A percentile compares a stretch with the other conserved stretches of the same genome.
Conservation (phyloP, 176 grass and related monocot species). For the Metroxylon sagu region DNA sequence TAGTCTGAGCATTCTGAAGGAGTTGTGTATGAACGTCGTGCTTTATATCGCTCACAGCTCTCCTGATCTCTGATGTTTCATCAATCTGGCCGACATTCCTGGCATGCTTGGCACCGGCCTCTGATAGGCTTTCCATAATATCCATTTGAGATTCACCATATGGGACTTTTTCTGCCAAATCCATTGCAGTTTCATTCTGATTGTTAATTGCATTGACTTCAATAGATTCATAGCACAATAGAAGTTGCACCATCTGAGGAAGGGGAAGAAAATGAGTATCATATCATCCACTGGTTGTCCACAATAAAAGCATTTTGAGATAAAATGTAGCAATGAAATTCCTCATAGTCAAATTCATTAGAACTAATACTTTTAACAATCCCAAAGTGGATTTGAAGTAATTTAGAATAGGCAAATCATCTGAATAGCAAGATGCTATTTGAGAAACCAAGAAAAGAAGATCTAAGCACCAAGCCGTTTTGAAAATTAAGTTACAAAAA, state of each 20-base stretch:
- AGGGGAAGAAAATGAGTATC: background rate
- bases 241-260: slow-evolving; percentile 86
- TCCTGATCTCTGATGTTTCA: slow-evolving; percentile 67
- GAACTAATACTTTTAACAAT: too few relatives aligned
- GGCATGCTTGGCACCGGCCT: slow-evolving; percentile 85
- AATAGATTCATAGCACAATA: slow-evolving; percentile 61
- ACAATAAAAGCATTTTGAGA: too few relatives aligned
- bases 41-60: slow-evolving; percentile 97
- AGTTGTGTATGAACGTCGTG: slow-evolving; percentile 89
- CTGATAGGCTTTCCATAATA: slow-evolving; percentile 69
- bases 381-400: too few relatives aligned
- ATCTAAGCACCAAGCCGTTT: too few relatives aligned
- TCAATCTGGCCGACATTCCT: slow-evolving; percentile 71
- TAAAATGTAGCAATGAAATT: too few relatives aligned
- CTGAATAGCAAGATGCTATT: too few relatives aligned
- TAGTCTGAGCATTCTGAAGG: slow-evolving; percentile 81
- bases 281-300: background rate
- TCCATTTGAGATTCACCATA: slow-evolving; percentile 87
- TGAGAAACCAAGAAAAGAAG: too few relatives aligned
- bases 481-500: too few relatives aligned
- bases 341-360: too few relatives aligned
- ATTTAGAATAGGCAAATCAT: too few relatives aligned
- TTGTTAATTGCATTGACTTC: slow-evolving; percentile 75
- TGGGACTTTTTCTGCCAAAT: slow-evolving; percentile 84
- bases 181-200: slow-evolving; percentile 96